Evolutionary conservation across 139 green algal species (phyloP), one percentile per base, ranked within the genome.

Genomic region (Chara braunii): DNA sequence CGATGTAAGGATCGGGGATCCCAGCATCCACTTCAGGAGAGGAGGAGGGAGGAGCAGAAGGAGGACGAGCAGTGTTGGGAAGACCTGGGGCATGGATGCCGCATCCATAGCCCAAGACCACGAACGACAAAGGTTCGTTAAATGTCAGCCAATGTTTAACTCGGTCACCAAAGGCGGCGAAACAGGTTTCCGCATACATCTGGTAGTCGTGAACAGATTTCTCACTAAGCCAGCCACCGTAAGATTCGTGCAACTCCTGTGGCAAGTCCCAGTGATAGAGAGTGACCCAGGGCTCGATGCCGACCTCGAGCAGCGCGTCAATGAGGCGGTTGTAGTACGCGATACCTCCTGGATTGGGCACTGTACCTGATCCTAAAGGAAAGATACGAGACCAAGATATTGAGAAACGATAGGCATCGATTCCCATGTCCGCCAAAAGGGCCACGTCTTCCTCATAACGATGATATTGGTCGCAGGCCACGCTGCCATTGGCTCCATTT

Each of bases 321-420:
- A 69, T 69, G 60, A 69, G 30, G 51, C 51, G 26, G 14, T 68
- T 69, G 32, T 69, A 69, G 40, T 69, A 69, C 12, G 45, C 44
- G 4, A 69, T 43, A 3, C 60, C 60, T 9, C 57, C 57, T 5
- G 9, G 22, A 14, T 37, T 5, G 42, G 32, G 57, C 5, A 64
- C 12, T 14, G n/a, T 64, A 43, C 57, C 57, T 56, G 29, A 11
- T 5, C 57, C 60, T 67, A 57, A 12, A 18, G 63, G 79, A 22
- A 81, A 35, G 2, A 85, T 56, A n/a, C 79, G 68, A 5, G 58
- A 51, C 79, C 79, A 85, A 5, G 71, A 53, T 30, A 85, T 78
- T 43, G 51, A 74, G 51, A 84, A 71, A 45, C 79, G 61, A 57
- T 85, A 85, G 29, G 64, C 67, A 31, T 54, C 57, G 18, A 84